phyloP scores from a whole-genome alignment of 495 filamentous ascomycete genomes.

The Aspergillus diversus region DNA sequence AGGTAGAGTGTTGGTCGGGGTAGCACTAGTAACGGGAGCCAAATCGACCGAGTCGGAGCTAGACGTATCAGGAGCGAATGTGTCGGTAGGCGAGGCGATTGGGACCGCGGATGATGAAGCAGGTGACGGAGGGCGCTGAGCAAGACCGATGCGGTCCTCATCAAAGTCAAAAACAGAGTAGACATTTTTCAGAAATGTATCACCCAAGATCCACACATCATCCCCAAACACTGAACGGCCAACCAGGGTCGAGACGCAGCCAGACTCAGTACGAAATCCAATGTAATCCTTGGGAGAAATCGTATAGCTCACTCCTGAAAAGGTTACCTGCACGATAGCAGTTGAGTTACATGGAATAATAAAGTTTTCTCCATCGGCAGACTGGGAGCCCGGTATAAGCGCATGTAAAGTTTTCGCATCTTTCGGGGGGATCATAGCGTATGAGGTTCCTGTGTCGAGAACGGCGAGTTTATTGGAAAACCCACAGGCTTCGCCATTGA shows the following conservation, averaged over 20 bases:
- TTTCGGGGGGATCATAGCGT: constrained; percentile 64
- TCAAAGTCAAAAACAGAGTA: constrained; percentile 81
- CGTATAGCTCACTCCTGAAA: constrained; percentile 62
- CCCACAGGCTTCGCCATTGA: constrained; percentile 56
- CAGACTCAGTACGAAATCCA: constrained; percentile 42
- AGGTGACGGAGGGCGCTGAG: constrained; percentile 20
- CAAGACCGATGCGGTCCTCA: constrained; percentile 45
- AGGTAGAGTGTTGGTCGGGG: neutral
- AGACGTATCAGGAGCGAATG: constrained; percentile 11
- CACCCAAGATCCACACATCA: constrained; percentile 74
- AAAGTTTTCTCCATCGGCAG: constrained; percentile 56
- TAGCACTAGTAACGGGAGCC: constrained; percentile 9
- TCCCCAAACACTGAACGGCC: constrained; percentile 49
- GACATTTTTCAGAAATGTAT: constrained; percentile 89
- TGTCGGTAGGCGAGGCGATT: constrained; percentile 17
- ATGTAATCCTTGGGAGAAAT: constrained; percentile 73
- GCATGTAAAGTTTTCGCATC: constrained; percentile 69
- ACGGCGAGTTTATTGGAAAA: constrained; percentile 61
- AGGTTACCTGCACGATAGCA: constrained; percentile 52
- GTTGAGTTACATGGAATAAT: constrained; percentile 72
- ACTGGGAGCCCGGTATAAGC: constrained; percentile 61
- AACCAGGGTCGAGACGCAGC: constrained; percentile 69
- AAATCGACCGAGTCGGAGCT: constrained; percentile 14
- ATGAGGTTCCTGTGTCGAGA: constrained; percentile 83
- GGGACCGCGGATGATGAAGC: constrained; percentile 24